Conservation (phyloP, 176 grass and related monocot species). For the Poa pratensis region DNA sequence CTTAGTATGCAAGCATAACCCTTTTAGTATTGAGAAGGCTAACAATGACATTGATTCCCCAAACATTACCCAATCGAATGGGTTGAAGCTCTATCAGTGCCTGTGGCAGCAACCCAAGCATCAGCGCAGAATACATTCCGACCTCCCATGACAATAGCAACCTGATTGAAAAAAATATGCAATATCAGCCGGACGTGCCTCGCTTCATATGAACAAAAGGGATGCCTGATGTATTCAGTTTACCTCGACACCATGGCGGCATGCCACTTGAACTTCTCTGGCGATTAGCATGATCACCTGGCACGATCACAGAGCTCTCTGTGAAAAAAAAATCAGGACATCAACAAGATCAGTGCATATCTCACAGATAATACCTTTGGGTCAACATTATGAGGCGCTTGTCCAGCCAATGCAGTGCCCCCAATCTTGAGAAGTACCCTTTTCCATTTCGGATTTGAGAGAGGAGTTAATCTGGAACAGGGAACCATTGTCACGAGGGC, state of each 20-base stretch:
- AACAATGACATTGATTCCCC: background rate
- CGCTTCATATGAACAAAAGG: conserved; percentile 19
- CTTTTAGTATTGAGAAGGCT: conserved; percentile 6
- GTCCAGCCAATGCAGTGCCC: conserved; percentile 61
- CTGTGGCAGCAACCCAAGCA: conserved; percentile 79
- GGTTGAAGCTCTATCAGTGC: conserved; percentile 79
- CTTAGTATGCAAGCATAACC: background rate
- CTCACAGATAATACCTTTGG: conserved; percentile 67
- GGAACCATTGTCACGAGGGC: conserved; percentile 32
- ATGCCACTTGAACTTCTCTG: conserved; percentile 89
- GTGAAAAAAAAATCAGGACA: conserved; percentile 30
- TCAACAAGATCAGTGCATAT: conserved; percentile 11
- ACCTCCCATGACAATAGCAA: conserved; percentile 85
- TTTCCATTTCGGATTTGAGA: conserved; percentile 79
- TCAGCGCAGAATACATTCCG: conserved; percentile 90
- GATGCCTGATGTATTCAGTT: background rate
- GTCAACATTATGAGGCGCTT: conserved; percentile 74
- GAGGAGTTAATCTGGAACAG: conserved; percentile 44
- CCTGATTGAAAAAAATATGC: conserved; percentile 48
- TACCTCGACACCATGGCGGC: conserved; percentile 79
- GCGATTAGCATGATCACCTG: conserved; percentile 90
- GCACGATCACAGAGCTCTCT: conserved; percentile 27
- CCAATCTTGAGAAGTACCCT: conserved; percentile 91
- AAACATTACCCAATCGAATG: conserved; percentile 75
- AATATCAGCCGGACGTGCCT: conserved; percentile 17